phyloP scores from a whole-genome alignment of 495 filamentous ascomycete genomes.

The Podospora fimiseda region DNA sequence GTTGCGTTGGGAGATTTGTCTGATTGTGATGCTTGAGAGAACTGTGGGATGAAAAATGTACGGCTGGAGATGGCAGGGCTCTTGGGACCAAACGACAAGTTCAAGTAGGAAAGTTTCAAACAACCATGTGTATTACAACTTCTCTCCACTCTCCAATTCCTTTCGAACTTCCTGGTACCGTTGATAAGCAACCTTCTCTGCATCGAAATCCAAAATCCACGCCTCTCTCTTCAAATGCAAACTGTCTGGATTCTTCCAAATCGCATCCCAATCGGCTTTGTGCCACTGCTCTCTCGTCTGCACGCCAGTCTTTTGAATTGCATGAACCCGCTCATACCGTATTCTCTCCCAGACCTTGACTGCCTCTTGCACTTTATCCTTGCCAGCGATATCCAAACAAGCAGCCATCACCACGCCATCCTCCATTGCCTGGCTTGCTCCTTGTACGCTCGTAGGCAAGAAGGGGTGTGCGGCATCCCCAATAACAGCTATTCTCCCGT shows the following conservation, averaged over 20 bases:
- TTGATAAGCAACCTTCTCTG: slow-evolving; percentile 50
- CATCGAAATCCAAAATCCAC: slow-evolving; percentile 57
- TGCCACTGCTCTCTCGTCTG: slow-evolving; percentile 56
- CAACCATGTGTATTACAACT: no score
- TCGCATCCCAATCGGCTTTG: slow-evolving; percentile 52
- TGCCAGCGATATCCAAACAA: slow-evolving; percentile 42
- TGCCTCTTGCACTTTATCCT: slow-evolving; percentile 35
- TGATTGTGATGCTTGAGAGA: background rate
- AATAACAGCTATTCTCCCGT: slow-evolving; percentile 51
- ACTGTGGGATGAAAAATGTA: no score
- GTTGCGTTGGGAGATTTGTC: background rate
- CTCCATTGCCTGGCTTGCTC: slow-evolving; percentile 65
- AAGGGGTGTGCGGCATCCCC: slow-evolving; percentile 72
- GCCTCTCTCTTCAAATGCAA: slow-evolving; percentile 49
- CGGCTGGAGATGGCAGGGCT: no score
- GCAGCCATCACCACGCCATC: slow-evolving; percentile 62
- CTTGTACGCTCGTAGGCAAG: slow-evolving; percentile 62
- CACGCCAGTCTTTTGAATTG: slow-evolving; percentile 53
- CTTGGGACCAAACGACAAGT: no score
- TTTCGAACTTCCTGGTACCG: slow-evolving; percentile 10
- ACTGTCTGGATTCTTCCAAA: slow-evolving; percentile 51
- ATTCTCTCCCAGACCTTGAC: slow-evolving; percentile 43
- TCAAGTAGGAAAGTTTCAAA: no score
- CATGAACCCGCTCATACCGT: slow-evolving; percentile 47
- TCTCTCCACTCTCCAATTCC: background rate